These are phyloP conservation scores for Radiomyces spectabilis DNA, from an alignment of 192 early-diverging fungal species.

Conservation along the genomic window DNA sequence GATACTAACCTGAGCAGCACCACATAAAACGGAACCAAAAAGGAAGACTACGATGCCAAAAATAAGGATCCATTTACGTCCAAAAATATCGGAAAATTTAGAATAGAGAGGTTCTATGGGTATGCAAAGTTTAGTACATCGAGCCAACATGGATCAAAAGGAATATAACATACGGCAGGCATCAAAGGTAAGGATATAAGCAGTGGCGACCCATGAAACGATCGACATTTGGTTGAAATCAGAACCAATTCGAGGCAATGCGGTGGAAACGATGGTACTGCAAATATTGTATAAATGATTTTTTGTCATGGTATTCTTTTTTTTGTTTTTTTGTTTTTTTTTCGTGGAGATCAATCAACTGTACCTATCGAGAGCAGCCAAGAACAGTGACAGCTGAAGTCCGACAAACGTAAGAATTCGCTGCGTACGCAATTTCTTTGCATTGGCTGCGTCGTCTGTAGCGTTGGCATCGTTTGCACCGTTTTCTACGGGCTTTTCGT, in stretches of 20 bases:
- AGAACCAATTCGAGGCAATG: conserved; percentile 61
- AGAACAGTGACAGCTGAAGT: conserved; percentile 22
- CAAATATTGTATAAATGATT: not conserved
- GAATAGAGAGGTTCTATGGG: conserved; percentile 57
- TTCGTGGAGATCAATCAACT: conserved; percentile 32
- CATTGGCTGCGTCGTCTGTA: too few species aligned
- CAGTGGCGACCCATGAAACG: conserved; percentile 77
- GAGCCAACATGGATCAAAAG: too few species aligned
- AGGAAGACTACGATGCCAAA: conserved; percentile 72
- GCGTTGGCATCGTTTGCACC: too few species aligned
- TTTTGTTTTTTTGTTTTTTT: conserved; percentile 3
- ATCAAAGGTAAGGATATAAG: conserved; percentile 50
- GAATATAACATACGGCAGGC: conserved; percentile 16
- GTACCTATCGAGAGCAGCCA: conserved; percentile 35
- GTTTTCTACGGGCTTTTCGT: too few species aligned
- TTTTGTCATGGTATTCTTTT: not conserved
- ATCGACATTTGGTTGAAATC: conserved; percentile 59
- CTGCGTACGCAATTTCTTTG: not conserved
- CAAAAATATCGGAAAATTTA: conserved; percentile 85
- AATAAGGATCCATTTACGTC: conserved; percentile 64
- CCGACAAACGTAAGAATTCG: conserved; percentile 20
- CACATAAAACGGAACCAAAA: conserved; percentile 79
- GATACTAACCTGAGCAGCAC: conserved; percentile 51
- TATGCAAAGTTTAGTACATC: too few species aligned
- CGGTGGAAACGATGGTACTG: conserved; percentile 78